phyloP scores from a whole-genome alignment of 352 stramenopile genomes.

The Phytophthora melonis region DNA sequence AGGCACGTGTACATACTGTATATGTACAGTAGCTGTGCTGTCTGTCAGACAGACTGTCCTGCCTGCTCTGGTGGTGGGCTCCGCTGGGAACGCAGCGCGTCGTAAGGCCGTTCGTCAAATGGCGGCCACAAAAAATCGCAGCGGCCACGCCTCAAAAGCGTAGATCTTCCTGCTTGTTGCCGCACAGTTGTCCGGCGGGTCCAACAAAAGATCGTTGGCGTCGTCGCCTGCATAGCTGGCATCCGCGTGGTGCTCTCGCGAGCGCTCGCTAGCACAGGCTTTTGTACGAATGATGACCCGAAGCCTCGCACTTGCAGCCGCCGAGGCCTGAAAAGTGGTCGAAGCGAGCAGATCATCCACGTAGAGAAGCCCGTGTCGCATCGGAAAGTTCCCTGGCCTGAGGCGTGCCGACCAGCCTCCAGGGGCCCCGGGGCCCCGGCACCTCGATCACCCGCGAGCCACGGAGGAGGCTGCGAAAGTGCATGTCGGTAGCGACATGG shows the following conservation, averaged over 20 bases:
- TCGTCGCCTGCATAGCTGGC: not conserved
- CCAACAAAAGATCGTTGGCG: not conserved
- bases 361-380: conserved; percentile 9
- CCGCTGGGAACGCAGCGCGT: too few relatives aligned
- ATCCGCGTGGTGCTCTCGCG: not conserved
- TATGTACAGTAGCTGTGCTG: too few relatives aligned
- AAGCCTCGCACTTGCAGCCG: not conserved
- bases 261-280: too few relatives aligned
- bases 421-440: too few relatives aligned
- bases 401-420: not conserved
- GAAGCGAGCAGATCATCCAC: conserved; percentile 6
- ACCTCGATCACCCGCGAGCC: not conserved
- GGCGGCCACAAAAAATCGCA: conserved; percentile 11
- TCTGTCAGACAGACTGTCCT: not conserved
- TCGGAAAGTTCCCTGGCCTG: conserved; percentile 5
- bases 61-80: not conserved
- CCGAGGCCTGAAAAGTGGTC: not conserved
- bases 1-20: not conserved
- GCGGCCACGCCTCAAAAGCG: conserved; percentile 3
- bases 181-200: not conserved
- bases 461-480: not conserved
- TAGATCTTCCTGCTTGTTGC: not conserved
- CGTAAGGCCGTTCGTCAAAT: conserved; percentile 4
- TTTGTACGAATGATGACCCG: not conserved
- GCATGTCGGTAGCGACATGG: conserved; percentile 27